Base-by-base conservation (phyloP, 2,329 filamentous ascomycete species). In the Ceratocystis albifundus region DNA sequence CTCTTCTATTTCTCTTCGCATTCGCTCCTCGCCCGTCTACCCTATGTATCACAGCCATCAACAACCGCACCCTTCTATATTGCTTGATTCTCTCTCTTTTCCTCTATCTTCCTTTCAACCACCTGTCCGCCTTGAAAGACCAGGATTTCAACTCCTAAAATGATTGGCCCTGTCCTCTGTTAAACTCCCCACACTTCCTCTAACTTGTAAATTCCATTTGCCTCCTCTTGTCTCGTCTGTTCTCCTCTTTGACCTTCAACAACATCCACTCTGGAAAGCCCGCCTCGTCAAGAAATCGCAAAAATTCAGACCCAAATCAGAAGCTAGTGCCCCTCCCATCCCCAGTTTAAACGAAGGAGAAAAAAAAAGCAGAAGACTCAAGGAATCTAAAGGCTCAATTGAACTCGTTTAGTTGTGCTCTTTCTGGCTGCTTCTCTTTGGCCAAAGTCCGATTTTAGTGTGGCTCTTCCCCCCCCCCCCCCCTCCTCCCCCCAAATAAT, bases 181-280 rank as follows among this genome's bases (percentile, higher is more conserved):
- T 28, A 59, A 59, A 59, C 53, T 59, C 53, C 22, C 53, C 53
- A 59, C 53, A 41, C 32, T 59, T 30, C 28, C 53, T 59, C 32
- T 25, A 53, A 53, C 48, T 53, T 30, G 25, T 57, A 30, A 57
- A 57, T 57, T 57, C 53, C 25, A 30, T 57, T 57, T 57, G 53
- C 53, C 28, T 59, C 53, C 53, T 32, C 28, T 59, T 50, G 36
- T 41, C 48, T 53, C 25, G 48, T 53, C 48, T 53, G 20, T 20
- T 53, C 48, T 53, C 48, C 48, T 53, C 48, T 53, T 53, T 53
- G 48, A 53, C 48, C 48, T 41, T 41, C 8, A 41, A 41, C 8
- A 41, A 41, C 17, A 22, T 30, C 53, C 20, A n/a, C 25, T 17
- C 53, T 30, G 28, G 28, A 36, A 59, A 59, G 53, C 25, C 28